phyloP scores from a whole-genome alignment of 169 alveolate genomes.

The Plasmodium falciparum region DNA sequence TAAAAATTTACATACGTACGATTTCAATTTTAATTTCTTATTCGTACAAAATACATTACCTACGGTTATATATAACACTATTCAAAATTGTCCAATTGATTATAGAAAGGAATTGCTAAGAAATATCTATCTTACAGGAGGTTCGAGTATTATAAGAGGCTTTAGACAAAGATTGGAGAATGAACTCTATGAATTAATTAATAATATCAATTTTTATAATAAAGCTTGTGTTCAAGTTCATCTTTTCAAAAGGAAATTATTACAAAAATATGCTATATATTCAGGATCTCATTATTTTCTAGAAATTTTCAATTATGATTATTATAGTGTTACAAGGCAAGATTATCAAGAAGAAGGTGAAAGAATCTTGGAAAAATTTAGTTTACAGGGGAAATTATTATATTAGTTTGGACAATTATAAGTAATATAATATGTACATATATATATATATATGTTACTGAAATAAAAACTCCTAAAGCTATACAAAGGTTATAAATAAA shows the following conservation, averaged over 20 bases:
- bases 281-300: conserved; percentile 62
- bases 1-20: conserved; percentile 45
- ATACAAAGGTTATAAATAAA: too few species aligned
- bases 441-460: too few species aligned
- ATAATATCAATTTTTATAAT: conserved; percentile 37
- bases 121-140: conserved; percentile 64
- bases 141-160: conserved; percentile 65
- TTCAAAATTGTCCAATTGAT: conserved; percentile 73
- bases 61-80: conserved; percentile 43
- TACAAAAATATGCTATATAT: conserved; percentile 65
- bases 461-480: too few species aligned
- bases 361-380: conserved; percentile 31
- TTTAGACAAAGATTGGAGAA: conserved; percentile 70
- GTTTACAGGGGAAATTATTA: conserved; percentile 61
- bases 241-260: conserved; percentile 26
- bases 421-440: too few species aligned
- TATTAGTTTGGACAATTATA: conserved; percentile 1
- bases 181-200: conserved; percentile 51
- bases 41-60: conserved; percentile 45
- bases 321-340: conserved; percentile 29
- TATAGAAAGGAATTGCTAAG: conserved; percentile 36
- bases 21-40: conserved; percentile 21
- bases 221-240: conserved; percentile 38
- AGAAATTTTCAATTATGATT: conserved; percentile 57
- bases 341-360: conserved; percentile 70